These are phyloP conservation scores for Penstemon barbatus DNA, from an alignment of 257 asterid genomes.

Conservation along the genomic window DNA sequence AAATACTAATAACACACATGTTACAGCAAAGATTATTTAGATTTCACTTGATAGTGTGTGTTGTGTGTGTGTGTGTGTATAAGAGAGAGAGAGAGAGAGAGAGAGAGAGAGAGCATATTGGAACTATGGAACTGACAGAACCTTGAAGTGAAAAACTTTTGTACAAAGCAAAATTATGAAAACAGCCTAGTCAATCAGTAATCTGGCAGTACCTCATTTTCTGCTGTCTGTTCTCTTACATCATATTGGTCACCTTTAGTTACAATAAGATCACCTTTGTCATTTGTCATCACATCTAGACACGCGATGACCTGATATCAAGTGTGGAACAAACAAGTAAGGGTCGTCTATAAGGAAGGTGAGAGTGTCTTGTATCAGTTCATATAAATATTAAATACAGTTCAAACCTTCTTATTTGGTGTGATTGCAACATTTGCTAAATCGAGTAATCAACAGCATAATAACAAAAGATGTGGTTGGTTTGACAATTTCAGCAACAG, in stretches of 20 bases:
- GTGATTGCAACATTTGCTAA: conserved; percentile 2
- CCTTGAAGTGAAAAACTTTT: no score
- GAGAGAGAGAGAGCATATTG: no score
- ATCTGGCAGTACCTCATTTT: conserved; percentile 68
- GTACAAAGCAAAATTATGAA: conserved; percentile 1
- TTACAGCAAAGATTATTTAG: neutral
- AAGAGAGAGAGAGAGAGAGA: no score
- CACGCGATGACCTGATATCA: conserved; percentile 93
- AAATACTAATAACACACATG: neutral
- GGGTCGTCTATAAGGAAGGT: neutral
- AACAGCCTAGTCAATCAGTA: neutral
- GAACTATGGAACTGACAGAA: no score
- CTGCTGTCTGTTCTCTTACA: conserved; percentile 75
- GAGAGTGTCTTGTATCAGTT: neutral
- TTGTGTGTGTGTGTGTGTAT: neutral
- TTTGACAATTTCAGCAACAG: neutral
- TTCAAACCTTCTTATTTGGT: neutral
- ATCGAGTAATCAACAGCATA: neutral
- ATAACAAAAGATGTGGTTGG: neutral
- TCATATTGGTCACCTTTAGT: conserved; percentile 99
- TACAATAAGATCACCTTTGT: conserved; percentile 88
- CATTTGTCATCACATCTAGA: conserved; percentile 96
- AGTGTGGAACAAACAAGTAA: conserved; percentile 23
- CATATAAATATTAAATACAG: neutral
- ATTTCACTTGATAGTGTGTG: no score